Evolutionary conservation across 768 basidiomycete genomes (phyloP), one percentile per base, ranked within the genome.

Genomic region (Coprinellus micaceus): DNA sequence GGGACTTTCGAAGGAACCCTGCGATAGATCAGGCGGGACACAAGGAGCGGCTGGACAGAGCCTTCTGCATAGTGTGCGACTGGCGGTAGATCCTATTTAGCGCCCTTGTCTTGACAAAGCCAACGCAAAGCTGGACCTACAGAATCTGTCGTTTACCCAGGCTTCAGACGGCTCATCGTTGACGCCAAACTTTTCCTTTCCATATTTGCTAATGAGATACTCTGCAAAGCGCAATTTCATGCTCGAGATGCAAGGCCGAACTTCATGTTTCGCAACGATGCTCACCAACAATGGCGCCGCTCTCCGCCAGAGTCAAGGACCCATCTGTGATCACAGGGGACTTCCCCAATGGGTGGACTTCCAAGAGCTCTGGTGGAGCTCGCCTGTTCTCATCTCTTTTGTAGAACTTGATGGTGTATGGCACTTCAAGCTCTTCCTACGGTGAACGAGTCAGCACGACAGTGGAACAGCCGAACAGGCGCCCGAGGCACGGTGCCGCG

Each of bases 361-460:
- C 53, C 24, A 63, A 60, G 9, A 78, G 62, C 51, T 76, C 74
- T 25, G 66, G 60, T 12, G 77, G 76, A 9, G 77, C 77, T 37
- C 54, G 61, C n/a, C 59, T 48, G 33, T 63, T 44, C 26, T 67
- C 57, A 15, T 64, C 60, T 28, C 75, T 69, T 49, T 72, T 57
- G 57, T 78, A 79, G 52, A 64, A 66, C 61, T 76, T 78, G 62
- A 81, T 67, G 44, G 72, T 66, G 57, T 81, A 81, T 1, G 72
- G 68, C 1, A 77, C 58, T n/a, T 67, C 65, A 9, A 84, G 71
- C 59, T 84, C 82, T 64, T 84, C 81, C 81, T 82, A 52, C n/a
- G 36, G 40, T 43, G n/a, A 10, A 50, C 19, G 37, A 25, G 52
- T 50, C 11, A 29, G 47, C n/a, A n/a, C n/a, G n/a, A n/a, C n/a